Evolutionary conservation across 1,284 basidiomycete genomes (phyloP).

Genomic region (Melampsora abietis-canadensis): DNA sequence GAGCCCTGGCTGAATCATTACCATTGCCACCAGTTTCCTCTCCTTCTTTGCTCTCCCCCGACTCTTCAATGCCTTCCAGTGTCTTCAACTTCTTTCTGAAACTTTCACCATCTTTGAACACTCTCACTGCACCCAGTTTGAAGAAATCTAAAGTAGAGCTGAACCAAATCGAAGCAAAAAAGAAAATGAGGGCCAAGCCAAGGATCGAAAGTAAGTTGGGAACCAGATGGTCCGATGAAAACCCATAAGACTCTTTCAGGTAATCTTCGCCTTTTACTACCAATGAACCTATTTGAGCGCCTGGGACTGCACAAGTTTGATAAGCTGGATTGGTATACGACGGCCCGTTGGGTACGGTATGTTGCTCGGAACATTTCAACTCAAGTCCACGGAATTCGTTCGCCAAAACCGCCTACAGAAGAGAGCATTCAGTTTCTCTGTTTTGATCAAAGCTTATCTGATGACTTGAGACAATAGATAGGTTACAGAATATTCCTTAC

Average conservation of each 20-base stretch:
- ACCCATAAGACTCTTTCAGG: slow-evolving; percentile 18
- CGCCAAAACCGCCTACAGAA: slow-evolving; percentile 20
- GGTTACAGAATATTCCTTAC: slow-evolving; percentile 25
- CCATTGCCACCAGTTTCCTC: neutral
- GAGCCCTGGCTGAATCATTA: too few species aligned
- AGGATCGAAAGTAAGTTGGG: slow-evolving; percentile 25
- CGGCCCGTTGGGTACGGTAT: slow-evolving; percentile 48
- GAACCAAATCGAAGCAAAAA: slow-evolving; percentile 17
- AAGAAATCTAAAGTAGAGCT: slow-evolving; percentile 20
- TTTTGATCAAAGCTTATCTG: slow-evolving; percentile 8
- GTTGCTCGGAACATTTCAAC: slow-evolving; percentile 46
- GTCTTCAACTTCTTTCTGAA: slow-evolving; percentile 9
- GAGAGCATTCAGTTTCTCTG: slow-evolving; percentile 45
- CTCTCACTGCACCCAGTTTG: slow-evolving; percentile 25
- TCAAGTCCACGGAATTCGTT: slow-evolving; percentile 46
- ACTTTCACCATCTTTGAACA: slow-evolving; percentile 23
- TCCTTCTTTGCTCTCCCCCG: neutral
- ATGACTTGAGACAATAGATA: neutral
- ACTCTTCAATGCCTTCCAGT: slow-evolving; percentile 2
- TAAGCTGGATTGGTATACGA: slow-evolving; percentile 26
- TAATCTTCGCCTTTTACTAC: slow-evolving; percentile 39
- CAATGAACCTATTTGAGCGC: slow-evolving; percentile 20
- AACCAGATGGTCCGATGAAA: slow-evolving; percentile 22
- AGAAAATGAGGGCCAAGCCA: neutral
- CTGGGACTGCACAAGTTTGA: slow-evolving; percentile 44